Evolutionary conservation across 164 flowering plant genomes (phyloP).

Genomic region (Vitis cinerea): DNA sequence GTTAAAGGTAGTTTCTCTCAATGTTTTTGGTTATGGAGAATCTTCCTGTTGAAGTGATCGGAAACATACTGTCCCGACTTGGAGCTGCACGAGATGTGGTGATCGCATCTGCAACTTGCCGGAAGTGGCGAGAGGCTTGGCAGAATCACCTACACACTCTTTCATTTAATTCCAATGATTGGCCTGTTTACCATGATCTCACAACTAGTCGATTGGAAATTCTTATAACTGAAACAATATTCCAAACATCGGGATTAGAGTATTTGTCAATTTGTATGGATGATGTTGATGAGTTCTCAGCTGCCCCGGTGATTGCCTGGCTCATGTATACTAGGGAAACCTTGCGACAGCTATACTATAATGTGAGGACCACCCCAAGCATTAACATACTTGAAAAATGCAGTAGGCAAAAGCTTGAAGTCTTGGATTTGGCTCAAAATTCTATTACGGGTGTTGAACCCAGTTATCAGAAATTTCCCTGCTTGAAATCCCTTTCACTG

Average conservation of each 20-base stretch:
- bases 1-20: not conserved
- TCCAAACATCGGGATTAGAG: conserved; percentile 43
- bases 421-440: conserved; percentile 60
- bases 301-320: conserved; percentile 93
- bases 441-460: conserved; percentile 82
- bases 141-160: conserved; percentile 73
- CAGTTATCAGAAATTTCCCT: conserved; percentile 77
- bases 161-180: conserved; percentile 69
- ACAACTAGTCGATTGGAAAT: conserved; percentile 62
- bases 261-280: conserved; percentile 51
- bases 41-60: conserved; percentile 89
- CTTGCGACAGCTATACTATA: conserved; percentile 56
- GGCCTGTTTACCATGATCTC: conserved; percentile 70
- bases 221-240: conserved; percentile 77
- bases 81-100: conserved; percentile 87
- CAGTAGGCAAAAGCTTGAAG: conserved; percentile 76
- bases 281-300: conserved; percentile 81
- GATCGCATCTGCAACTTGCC: conserved; percentile 82
- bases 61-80: conserved; percentile 77
- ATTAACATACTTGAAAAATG: conserved; percentile 83
- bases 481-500: conserved; percentile 66
- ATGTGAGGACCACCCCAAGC: conserved; percentile 69
- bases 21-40: conserved; percentile 48
- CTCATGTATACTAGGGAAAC: conserved; percentile 88
- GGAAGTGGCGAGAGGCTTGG: conserved; percentile 85